Evolutionary conservation across 2,329 filamentous ascomycete genomes (phyloP).

Genomic region (Ophiocordyceps camponoti-floridani): DNA sequence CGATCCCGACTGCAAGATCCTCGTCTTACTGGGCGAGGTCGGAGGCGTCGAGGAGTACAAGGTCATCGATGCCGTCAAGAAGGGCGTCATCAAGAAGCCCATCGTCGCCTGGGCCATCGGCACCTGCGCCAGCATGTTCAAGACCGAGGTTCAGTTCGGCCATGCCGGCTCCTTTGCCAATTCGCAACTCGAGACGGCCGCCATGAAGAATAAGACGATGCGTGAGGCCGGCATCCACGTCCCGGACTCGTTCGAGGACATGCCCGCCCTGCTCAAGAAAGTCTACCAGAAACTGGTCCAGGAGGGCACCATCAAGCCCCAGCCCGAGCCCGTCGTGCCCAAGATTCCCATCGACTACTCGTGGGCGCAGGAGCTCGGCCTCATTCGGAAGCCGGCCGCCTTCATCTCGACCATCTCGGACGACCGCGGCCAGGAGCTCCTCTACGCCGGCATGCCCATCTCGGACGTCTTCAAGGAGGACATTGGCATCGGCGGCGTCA

Average conservation of each 20-base stretch:
- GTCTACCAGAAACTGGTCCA: slow-evolving; percentile 84
- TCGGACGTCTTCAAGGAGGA: slow-evolving; percentile 99
- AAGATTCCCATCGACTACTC: slow-evolving; percentile 99
- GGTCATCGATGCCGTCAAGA: slow-evolving; percentile 94
- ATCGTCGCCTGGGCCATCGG: slow-evolving; percentile 99
- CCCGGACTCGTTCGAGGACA: slow-evolving; percentile 90
- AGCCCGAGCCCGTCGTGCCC: slow-evolving; percentile 77
- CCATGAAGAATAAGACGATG: slow-evolving; percentile 95
- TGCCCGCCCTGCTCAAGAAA: slow-evolving; percentile 55
- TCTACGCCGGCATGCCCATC: slow-evolving; percentile 98
- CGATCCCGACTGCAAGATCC: slow-evolving; percentile 95
- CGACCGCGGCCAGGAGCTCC: slow-evolving; percentile 96
- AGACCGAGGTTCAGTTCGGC: slow-evolving; percentile 98
- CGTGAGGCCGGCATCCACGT: slow-evolving; percentile 86
- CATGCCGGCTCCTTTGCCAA: slow-evolving; percentile 98
- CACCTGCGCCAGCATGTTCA: slow-evolving; percentile 99
- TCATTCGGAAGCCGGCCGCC: slow-evolving; percentile 97
- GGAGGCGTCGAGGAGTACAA: slow-evolving; percentile 99
- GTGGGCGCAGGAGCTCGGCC: slow-evolving; percentile 97
- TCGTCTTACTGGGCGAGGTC: slow-evolving; percentile 89
- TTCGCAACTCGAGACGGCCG: slow-evolving; percentile 95
- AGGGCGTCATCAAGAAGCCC: slow-evolving; percentile 89
- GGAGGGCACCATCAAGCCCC: slow-evolving; percentile 68
- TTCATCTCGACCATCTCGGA: slow-evolving; percentile 99
- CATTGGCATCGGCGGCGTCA: slow-evolving; percentile 98